A percentile compares a stretch with the other conserved stretches of the same genome.
phyloP scores from a whole-genome alignment of 257 asterid genomes.

The Gentiana dahurica region DNA sequence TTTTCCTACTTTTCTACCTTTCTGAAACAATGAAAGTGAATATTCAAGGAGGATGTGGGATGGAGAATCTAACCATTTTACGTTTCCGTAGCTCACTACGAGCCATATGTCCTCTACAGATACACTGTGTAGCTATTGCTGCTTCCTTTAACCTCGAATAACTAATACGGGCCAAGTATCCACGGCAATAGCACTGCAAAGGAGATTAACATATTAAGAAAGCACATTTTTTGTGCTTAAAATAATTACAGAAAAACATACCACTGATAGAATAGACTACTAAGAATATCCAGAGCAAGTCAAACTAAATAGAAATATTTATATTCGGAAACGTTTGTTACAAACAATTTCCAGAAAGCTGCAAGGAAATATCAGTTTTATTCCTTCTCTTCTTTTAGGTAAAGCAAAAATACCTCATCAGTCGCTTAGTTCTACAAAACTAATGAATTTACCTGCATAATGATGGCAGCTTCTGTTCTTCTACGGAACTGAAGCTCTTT shows the following conservation, averaged over 20 bases:
- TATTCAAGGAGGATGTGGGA: not conserved
- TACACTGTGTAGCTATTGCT: slow-evolving; percentile 46
- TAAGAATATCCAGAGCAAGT: not conserved
- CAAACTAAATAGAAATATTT: not conserved
- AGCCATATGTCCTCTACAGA: slow-evolving; percentile 48
- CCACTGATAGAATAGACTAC: not conserved
- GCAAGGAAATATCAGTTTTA: too few relatives aligned
- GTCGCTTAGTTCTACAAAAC: not conserved
- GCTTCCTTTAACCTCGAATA: slow-evolving; percentile 46
- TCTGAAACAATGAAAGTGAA: not conserved
- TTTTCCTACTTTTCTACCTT: too few relatives aligned
- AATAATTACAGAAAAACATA: not conserved
- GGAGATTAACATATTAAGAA: not conserved
- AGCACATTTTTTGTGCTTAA: not conserved
- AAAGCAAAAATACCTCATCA: not conserved
- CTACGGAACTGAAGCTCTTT: slow-evolving; percentile 36
- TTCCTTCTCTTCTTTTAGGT: too few relatives aligned
- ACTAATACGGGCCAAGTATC: slow-evolving; percentile 22
- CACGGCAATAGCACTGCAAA: slow-evolving; percentile 41
- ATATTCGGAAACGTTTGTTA: too few relatives aligned
- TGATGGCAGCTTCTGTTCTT: slow-evolving; percentile 37
- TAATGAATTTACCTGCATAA: slow-evolving; percentile 47
- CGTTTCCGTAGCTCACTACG: slow-evolving; percentile 47
- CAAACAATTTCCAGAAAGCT: too few relatives aligned
- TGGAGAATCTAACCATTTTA: slow-evolving; percentile 40